Evolutionary conservation across 352 stramenopile genomes (phyloP), one percentile per base, ranked within the genome.

Genomic region (Phytophthora ohioensis): DNA sequence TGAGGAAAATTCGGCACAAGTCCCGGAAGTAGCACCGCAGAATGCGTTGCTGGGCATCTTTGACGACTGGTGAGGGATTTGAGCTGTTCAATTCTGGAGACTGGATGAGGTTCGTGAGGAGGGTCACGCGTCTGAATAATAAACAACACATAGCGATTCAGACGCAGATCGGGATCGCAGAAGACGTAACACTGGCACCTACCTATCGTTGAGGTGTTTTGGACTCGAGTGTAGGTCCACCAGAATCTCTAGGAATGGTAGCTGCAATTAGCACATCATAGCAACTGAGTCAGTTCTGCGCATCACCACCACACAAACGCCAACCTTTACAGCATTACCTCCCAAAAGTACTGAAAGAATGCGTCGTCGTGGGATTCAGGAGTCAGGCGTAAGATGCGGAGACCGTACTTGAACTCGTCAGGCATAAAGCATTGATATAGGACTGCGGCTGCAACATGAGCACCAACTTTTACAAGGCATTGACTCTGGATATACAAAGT

Each of bases 301-400:
- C 30, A 71, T 49, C 3, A 10, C 6, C 35, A 27, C 27, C n/a
- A 57, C 12, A 43, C 32, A 3, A 27, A 17, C 5, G 8, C 17
- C n/a, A 47, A 43, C 21, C 42, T 46, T 21, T n/a, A 46, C 36
- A 48, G 32, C 12, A 35, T 41, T 78, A 93, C 85, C 85, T 92
- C 82, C 86, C 87, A 95, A 73, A 94, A 93, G 68, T 93, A 94
- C 83, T 95, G 88, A 56, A 94, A 95, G 64, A 93, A 93, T 12
- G 71, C 73, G 2, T 88, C 73, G 56, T 94, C 85, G 63, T 94
- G 87, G 6, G 76, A 78, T 57, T 92, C 83, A 7, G 88, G 87
- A n/a, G 86, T 64, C 27, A 88, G 64, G 39, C 88, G 87, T 45
- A 95, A 77, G 48, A 95, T 91, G 35, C 87, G 88, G 32, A 95